Evolutionary conservation across 495 filamentous ascomycete species (phyloP).

Genomic region (Pyronema omphalodes): DNA sequence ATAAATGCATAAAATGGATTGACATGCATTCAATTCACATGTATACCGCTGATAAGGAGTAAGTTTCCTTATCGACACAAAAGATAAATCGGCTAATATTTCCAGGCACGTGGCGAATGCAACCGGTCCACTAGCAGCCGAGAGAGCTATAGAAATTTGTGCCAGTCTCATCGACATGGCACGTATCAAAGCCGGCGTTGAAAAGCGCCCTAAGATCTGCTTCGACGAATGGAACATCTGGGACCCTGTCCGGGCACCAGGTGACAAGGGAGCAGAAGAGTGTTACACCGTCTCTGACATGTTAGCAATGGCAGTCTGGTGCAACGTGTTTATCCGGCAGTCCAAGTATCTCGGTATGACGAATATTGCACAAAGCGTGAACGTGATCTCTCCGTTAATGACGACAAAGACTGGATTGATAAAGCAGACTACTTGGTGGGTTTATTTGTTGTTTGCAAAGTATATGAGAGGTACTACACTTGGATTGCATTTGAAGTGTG

Average conservation of each 20-base stretch:
- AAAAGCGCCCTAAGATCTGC: conserved; percentile 47
- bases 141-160: conserved; percentile 55
- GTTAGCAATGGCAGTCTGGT: conserved; percentile 50
- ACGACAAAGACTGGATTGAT: conserved; percentile 42
- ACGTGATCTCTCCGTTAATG: conserved; percentile 63
- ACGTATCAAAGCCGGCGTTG: conserved; percentile 42
- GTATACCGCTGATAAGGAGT: conserved; percentile 41
- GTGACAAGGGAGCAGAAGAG: conserved; percentile 49
- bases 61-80: conserved; percentile 2
- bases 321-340: conserved; percentile 68
- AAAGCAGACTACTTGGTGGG: conserved; percentile 66
- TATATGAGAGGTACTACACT: conserved; percentile 60
- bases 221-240: conserved; percentile 82
- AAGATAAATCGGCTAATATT: neutral
- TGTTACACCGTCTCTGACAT: conserved; percentile 60
- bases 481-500: conserved; percentile 38
- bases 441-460: conserved; percentile 47
- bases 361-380: conserved; percentile 62
- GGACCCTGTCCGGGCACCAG: conserved; percentile 55
- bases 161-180: conserved; percentile 54
- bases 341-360: conserved; percentile 56
- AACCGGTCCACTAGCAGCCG: conserved; percentile 48
- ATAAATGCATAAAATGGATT: conserved; percentile 45
- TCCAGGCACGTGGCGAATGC: conserved; percentile 38
- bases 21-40: conserved; percentile 51